Evolutionary conservation across 164 flowering plant genomes (phyloP).

Genomic region (Liquidambar formosana): DNA sequence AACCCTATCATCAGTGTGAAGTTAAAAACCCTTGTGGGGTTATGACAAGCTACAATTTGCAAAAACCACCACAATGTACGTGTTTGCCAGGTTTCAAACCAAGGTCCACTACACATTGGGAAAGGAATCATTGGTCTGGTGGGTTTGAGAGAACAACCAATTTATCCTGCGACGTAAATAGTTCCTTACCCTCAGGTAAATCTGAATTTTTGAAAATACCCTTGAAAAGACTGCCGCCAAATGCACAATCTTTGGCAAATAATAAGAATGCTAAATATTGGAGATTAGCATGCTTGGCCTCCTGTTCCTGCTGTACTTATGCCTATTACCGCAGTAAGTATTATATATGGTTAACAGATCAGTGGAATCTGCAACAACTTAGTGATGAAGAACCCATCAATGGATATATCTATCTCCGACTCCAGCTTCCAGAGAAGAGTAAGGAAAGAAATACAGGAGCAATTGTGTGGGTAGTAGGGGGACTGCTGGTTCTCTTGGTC

Average conservation of each 20-base stretch:
- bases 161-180: constrained; percentile 26
- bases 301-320: constrained; percentile 52
- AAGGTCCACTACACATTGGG: constrained; percentile 22
- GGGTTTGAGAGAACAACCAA: constrained; percentile 25
- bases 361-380: constrained; percentile 27
- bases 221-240: constrained; percentile 19
- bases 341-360: constrained; percentile 31
- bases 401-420: too few relatives aligned
- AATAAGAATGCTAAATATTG: constrained; percentile 23
- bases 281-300: constrained; percentile 25
- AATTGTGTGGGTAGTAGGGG: constrained; percentile 25
- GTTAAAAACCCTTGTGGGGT: too few relatives aligned
- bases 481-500: constrained; percentile 21
- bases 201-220: constrained; percentile 18
- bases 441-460: constrained; percentile 20
- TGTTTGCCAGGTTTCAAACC: constrained; percentile 39
- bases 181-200: constrained; percentile 7
- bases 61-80: too few relatives aligned
- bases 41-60: too few relatives aligned
- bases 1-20: constrained; percentile 31
- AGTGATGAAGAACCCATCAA: too few relatives aligned
- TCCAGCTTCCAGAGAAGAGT: constrained; percentile 7
- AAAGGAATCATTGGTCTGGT: constrained; percentile 18
- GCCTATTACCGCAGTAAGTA: constrained; percentile 28
- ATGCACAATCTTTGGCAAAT: constrained; percentile 10